phyloP scores from a whole-genome alignment of 306 rosid species.

The Trifolium dubium region DNA sequence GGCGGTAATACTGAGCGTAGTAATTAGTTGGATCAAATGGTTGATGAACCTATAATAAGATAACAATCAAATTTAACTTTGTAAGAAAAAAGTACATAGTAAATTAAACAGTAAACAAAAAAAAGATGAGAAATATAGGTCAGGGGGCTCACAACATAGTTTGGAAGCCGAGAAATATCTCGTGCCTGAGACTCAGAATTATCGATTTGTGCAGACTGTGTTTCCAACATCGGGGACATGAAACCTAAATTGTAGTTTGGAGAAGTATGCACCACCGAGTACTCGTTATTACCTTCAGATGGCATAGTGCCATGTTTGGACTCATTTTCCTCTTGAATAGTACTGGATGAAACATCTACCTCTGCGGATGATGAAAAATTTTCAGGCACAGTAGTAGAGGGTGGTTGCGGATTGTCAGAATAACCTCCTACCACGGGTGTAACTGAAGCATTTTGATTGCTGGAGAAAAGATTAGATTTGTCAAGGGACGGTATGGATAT shows the following conservation, averaged over 20 bases:
- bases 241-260: slow-evolving; percentile 72
- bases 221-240: slow-evolving; percentile 75
- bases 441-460: slow-evolving; percentile 61
- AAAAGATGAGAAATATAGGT: not conserved
- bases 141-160: slow-evolving; percentile 72
- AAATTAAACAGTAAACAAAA: slow-evolving; percentile 26
- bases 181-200: slow-evolving; percentile 80
- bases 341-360: slow-evolving; percentile 72
- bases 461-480: slow-evolving; percentile 34
- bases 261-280: slow-evolving; percentile 63
- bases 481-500: slow-evolving; percentile 26
- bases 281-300: slow-evolving; percentile 77
- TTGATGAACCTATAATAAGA: slow-evolving; percentile 70
- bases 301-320: slow-evolving; percentile 69
- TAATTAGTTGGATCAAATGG: slow-evolving; percentile 80
- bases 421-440: slow-evolving; percentile 64
- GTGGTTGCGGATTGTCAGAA: slow-evolving; percentile 68
- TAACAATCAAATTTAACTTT: slow-evolving; percentile 31
- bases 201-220: slow-evolving; percentile 74
- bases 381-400: slow-evolving; percentile 52
- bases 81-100: slow-evolving; percentile 23
- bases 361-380: slow-evolving; percentile 63
- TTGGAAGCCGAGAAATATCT: slow-evolving; percentile 74
- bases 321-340: slow-evolving; percentile 63
- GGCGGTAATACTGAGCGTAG: slow-evolving; percentile 81